Base-by-base conservation (phyloP, 176 grass and related monocot species). In the Avena eriantha region DNA sequence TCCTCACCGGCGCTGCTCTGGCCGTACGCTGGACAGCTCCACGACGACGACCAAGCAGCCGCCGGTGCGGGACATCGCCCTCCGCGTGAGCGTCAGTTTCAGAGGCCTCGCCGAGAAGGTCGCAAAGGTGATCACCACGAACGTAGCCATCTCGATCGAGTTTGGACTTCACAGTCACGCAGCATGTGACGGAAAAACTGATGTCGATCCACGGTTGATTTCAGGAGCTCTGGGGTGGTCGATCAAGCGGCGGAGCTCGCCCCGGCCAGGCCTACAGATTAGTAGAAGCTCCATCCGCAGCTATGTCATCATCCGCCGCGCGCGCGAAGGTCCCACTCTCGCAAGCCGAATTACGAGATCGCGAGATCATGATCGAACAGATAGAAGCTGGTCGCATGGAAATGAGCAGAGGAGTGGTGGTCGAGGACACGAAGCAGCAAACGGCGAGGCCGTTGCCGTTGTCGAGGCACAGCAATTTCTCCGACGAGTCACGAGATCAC, bases 401-500 rank as follows among this genome's bases (percentile, higher is more conserved):
- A 41, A 41, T 41, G 39, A 41, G 39, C 7, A 5, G 7, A 41
- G 39, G 5, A 8, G 39, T 41, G 7, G 39, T 41, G 39, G 39
- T 41, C 5, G 39, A 41, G 39, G 39, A 7, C 39, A 41, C 39
- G 39, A 41, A 41, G 39, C 39, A 41, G 6, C 39, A 41, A 41
- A 41, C 39, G 39, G 39, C 39, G 7, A 41, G 39, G 39, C 39
- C 39, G 39, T 0, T 41, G 67, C 15, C 9, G 2, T 21, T 29
- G 29, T 29, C 29, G 29, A 41, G 39, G 39, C 39, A 41, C 39
- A 11, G 68, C 19, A 59, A 83, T 57, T 61, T 46, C 77, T 80
- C 77, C 77, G 2, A 4, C n/a, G n/a, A n/a, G n/a, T n/a, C n/a
- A n/a, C n/a, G 77, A 80, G 56, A 63, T 63, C 56, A 80, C 36